These are phyloP conservation scores for Heterobasidion parviporum DNA, from an alignment of 1,284 basidiomycete species.

Conservation along the genomic window DNA sequence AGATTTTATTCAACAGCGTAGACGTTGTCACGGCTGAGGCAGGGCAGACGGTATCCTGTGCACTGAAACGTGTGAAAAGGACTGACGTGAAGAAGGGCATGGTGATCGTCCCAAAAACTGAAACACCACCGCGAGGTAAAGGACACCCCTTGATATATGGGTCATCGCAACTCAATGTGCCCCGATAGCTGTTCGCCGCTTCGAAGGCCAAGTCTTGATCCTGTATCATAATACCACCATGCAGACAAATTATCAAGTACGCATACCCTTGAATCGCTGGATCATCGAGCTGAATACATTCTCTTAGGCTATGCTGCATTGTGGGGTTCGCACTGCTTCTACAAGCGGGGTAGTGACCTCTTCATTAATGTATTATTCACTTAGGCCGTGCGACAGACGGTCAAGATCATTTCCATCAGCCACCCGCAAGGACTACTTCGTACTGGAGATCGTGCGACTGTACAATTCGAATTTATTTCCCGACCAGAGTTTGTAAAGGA, in stretches of 20 bases:
- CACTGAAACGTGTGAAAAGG: conserved; percentile 83
- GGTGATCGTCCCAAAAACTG: conserved; percentile 81
- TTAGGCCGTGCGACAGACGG: conserved; percentile 83
- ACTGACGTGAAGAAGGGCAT: conserved; percentile 89
- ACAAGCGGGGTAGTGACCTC: not conserved
- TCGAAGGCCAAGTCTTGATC: conserved; percentile 82
- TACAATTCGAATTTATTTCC: conserved; percentile 86
- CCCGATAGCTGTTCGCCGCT: conserved; percentile 59
- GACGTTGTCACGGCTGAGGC: conserved; percentile 83
- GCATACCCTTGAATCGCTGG: conserved; percentile 15
- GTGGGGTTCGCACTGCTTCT: conserved; percentile 47
- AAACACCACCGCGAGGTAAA: conserved; percentile 66
- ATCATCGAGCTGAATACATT: conserved; percentile 9
- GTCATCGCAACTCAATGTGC: not conserved
- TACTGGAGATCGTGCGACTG: conserved; percentile 85
- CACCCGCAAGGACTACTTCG: conserved; percentile 81
- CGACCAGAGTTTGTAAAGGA: conserved; percentile 87
- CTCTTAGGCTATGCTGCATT: conserved; percentile 72
- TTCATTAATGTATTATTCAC: conserved; percentile 5
- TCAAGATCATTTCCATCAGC: conserved; percentile 83
- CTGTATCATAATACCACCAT: conserved; percentile 89
- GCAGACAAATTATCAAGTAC: conserved; percentile 82
- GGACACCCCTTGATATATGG: not conserved
- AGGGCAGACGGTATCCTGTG: conserved; percentile 92
- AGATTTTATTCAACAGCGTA: conserved; percentile 38